Evolutionary conservation across 176 grass and related monocot species (phyloP), one percentile per base, ranked within the genome.

Genomic region (Avena atlantica): DNA sequence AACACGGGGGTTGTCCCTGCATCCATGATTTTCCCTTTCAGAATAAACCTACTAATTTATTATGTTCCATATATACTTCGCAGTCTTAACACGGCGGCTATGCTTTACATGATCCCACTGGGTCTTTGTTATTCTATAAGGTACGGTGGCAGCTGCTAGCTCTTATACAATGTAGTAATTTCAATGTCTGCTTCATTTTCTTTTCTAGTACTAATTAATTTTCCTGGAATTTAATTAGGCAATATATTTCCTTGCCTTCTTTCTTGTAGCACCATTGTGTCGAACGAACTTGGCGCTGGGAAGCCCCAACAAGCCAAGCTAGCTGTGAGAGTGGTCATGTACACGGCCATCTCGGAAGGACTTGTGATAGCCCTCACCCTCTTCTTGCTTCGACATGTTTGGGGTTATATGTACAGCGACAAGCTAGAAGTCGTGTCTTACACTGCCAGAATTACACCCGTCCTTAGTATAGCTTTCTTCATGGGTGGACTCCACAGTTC

Each of bases 61-160:
- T n/a, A 2, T 52, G 45, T 45, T 81, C 9, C 4, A 37, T 62
- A 52, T 34, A 34, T 34, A 34, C 31, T 34, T 34, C 37, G 2
- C 78, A 81, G 85, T 45, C 55, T 87, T 0, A 87, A 87, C 78
- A 87, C 85, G 0, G 64, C 55, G 2, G 55, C 67, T 51, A 25
- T 87, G 4, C 27, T 87, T 8, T 87, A 52, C 55, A 87, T 81
- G 85, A 48, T 87, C 37, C 85, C 85, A 21, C 8, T 71, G 36
- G 85, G 85, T 4, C 85, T 86, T 34, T 10, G 16, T 0, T 48
- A 2, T 49, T 47, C 84, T 8, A 79, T 86, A 86, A 86, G 85
- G 74, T 86, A 34, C 31, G 31, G 31, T 34, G 31, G 31, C 31
- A 34, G 31, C 31, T 24, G 31, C 31, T 24, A 29, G 4, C 8